Evolutionary conservation across 116 monocot species (phyloP).

Genomic region (Cymodocea nodosa): DNA sequence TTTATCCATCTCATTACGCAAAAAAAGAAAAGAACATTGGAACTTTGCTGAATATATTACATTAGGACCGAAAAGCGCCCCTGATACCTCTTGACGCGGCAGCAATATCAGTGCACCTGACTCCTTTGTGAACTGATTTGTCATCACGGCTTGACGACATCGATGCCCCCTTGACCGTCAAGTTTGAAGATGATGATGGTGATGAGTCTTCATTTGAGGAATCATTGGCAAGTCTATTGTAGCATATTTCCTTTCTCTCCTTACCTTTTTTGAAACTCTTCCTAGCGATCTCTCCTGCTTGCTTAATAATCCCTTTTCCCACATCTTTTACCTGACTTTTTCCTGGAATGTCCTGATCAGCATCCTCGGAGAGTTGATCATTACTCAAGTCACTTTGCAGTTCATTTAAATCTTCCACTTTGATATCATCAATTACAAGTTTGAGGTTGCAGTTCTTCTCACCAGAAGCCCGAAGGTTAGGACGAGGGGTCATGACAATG

Average conservation of each 20-base stretch:
- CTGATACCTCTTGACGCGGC: no score
- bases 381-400: not conserved
- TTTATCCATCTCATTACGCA: no score
- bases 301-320: constrained; percentile 11
- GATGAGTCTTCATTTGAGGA: not conserved
- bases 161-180: not conserved
- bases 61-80: no score
- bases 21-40: no score
- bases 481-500: constrained; percentile 12
- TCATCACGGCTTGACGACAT: not conserved
- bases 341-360: no score
- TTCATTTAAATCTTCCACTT: constrained; percentile 2
- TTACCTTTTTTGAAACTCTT: constrained; percentile 20
- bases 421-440: constrained; percentile 10
- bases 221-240: no score
- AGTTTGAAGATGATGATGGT: not conserved
- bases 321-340: no score
- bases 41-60: no score
- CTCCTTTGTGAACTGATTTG: not conserved
- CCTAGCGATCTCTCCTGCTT: constrained; percentile 30
- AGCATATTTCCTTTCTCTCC: not conserved
- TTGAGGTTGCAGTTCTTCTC: constrained; percentile 9
- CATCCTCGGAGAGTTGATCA: no score
- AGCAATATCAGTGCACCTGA: no score
- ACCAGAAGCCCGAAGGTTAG: constrained; percentile 8